Evolutionary conservation across 2,329 filamentous ascomycete species (phyloP).

Genomic region (Exserohilum rostratum): DNA sequence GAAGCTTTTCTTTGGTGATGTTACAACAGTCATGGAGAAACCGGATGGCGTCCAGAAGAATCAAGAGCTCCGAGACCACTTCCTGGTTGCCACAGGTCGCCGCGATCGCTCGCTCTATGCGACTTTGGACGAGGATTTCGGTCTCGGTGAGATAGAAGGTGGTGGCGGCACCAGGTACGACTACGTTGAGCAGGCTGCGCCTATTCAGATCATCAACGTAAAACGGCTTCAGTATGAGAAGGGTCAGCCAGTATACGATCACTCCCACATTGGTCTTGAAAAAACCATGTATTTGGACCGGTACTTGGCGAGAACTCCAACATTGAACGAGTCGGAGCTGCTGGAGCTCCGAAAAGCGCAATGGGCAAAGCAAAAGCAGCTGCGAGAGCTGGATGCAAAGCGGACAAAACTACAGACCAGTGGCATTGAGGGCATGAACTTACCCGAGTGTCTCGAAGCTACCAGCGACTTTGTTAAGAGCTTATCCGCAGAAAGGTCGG

Average conservation of each 20-base stretch:
- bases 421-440: conserved; percentile 33
- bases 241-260: conserved; percentile 54
- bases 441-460: conserved; percentile 41
- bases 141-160: conserved; percentile 70
- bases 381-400: conserved; percentile 62
- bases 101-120: conserved; percentile 75
- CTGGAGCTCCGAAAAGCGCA: conserved; percentile 69
- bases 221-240: conserved; percentile 76
- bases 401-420: conserved; percentile 51
- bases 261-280: conserved; percentile 74
- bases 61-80: conserved; percentile 66
- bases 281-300: conserved; percentile 85
- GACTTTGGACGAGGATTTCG: conserved; percentile 84
- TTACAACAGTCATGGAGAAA: conserved; percentile 50
- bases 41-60: conserved; percentile 54
- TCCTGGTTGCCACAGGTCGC: conserved; percentile 64
- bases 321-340: conserved; percentile 51
- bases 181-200: conserved; percentile 68
- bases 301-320: conserved; percentile 61
- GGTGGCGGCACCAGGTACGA: conserved; percentile 37
- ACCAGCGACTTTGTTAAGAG: conserved; percentile 33
- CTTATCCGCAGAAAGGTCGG: conserved; percentile 18
- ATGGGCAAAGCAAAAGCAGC: conserved; percentile 74
- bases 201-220: conserved; percentile 86
- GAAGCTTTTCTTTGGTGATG: conserved; percentile 51